Conservation (phyloP, 441 rosid genomes). For the Populus hybrid region DNA sequence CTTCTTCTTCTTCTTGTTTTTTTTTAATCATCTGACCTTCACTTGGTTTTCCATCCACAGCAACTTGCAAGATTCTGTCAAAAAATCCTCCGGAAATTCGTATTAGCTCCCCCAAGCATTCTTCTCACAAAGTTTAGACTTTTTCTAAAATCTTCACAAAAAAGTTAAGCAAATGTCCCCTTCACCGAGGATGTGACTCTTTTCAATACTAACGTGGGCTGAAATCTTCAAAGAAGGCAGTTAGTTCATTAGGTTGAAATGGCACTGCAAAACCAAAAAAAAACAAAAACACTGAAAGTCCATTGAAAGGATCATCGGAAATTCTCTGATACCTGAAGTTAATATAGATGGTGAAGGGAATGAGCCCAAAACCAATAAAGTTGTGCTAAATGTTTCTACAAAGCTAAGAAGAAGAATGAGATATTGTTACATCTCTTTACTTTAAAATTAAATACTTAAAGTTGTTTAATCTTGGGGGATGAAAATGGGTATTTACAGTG, state of each 20-base stretch:
- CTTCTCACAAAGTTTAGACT: not conserved
- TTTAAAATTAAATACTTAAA: not conserved
- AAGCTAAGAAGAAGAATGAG: not conserved
- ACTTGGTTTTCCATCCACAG: not conserved
- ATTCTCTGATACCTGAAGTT: not conserved
- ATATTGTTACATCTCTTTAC: too few species aligned
- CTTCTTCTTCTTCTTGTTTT: too few species aligned
- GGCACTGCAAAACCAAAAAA: too few species aligned
- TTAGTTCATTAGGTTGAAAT: too few species aligned
- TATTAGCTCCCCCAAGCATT: not conserved
- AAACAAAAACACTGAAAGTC: too few species aligned
- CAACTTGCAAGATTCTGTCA: conserved; percentile 11
- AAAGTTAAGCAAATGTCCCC: too few species aligned
- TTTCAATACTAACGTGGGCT: too few species aligned
- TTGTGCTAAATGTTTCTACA: not conserved
- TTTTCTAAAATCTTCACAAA: not conserved
- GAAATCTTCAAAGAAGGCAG: too few species aligned
- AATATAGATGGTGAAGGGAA: not conserved
- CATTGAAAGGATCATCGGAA: too few species aligned
- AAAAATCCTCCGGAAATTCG: conserved; percentile 8
- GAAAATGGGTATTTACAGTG: not conserved
- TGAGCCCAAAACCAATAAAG: not conserved
- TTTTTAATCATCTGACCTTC: conserved; percentile 11
- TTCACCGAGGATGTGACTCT: too few species aligned
- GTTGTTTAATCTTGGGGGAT: not conserved